These are phyloP conservation scores for Knoxdaviesia proteae DNA, from an alignment of 2,329 filamentous ascomycete genomes.

Conservation along the genomic window DNA sequence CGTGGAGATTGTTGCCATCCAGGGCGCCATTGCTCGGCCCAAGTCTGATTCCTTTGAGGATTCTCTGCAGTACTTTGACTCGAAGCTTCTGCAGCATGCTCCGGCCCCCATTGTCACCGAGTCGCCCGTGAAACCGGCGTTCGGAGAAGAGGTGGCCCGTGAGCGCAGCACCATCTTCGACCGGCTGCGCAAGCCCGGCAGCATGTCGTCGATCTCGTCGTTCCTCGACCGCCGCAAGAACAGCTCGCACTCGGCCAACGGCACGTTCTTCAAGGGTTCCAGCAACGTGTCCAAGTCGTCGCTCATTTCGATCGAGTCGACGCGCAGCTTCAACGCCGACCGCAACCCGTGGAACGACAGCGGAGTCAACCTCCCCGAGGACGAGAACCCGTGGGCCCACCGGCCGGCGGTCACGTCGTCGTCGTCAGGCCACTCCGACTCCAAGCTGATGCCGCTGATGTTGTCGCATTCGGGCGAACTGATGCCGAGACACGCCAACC, in stretches of 20 bases:
- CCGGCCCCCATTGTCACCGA: constrained; percentile 64
- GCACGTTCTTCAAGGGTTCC: constrained; percentile 81
- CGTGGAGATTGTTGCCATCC: constrained; percentile 57
- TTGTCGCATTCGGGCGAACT: constrained; percentile 55
- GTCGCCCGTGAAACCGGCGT: constrained; percentile 70
- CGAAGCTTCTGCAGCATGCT: constrained; percentile 84
- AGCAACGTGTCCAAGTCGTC: constrained; percentile 86
- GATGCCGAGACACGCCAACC: constrained; percentile 65
- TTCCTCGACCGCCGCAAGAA: constrained; percentile 93
- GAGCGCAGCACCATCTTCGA: constrained; percentile 76
- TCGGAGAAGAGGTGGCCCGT: constrained; percentile 59
- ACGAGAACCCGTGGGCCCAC: constrained; percentile 49
- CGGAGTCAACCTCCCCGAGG: constrained; percentile 80
- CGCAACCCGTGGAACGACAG: constrained; percentile 97
- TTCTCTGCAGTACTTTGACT: constrained; percentile 89
- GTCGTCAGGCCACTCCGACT: constrained; percentile 18
- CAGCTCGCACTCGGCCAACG: constrained; percentile 61
- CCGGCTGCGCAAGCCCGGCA: constrained; percentile 80
- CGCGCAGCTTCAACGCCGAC: constrained; percentile 73
- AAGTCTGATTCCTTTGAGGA: constrained; percentile 99
- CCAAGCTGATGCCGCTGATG: constrained; percentile 34
- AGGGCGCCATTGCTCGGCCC: constrained; percentile 89
- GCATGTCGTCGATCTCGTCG: constrained; percentile 87
- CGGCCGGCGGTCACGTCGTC: constrained; percentile 42
- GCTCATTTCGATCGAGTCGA: constrained; percentile 86